Conservation (phyloP, 768 basidiomycete genomes). For the Lentinula sp. region DNA sequence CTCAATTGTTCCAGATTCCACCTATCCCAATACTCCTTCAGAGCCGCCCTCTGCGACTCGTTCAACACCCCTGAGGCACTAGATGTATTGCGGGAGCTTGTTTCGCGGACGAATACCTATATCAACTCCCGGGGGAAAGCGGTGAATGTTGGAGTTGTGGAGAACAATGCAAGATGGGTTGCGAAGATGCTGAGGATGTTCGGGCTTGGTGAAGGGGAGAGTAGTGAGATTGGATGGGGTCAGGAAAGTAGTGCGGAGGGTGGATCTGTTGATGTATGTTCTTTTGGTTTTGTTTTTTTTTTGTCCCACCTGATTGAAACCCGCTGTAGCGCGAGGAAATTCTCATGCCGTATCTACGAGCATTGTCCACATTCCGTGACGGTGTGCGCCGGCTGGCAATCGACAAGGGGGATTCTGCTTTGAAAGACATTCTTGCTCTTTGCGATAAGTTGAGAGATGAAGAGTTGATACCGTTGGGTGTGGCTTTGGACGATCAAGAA, state of each 20-base stretch:
- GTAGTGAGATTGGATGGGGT: constrained; percentile 80
- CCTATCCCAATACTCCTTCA: constrained; percentile 71
- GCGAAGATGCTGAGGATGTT: constrained; percentile 74
- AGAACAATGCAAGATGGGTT: constrained; percentile 61
- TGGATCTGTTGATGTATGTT: constrained; percentile 44
- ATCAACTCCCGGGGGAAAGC: constrained; percentile 59
- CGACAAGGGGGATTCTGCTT: constrained; percentile 52
- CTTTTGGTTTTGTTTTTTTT: background rate
- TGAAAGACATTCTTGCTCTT: constrained; percentile 78
- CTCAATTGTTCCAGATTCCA: constrained; percentile 39
- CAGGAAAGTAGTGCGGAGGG: constrained; percentile 43
- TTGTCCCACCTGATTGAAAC: background rate
- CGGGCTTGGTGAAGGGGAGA: constrained; percentile 69
- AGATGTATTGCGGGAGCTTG: constrained; percentile 68
- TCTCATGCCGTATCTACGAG: constrained; percentile 83
- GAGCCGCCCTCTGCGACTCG: constrained; percentile 87
- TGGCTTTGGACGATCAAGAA: constrained; percentile 95
- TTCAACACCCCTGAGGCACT: constrained; percentile 92
- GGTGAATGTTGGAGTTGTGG: constrained; percentile 58
- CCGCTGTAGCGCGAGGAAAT: constrained; percentile 66
- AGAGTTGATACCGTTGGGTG: constrained; percentile 89
- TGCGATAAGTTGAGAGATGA: constrained; percentile 88
- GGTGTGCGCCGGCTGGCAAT: constrained; percentile 81
- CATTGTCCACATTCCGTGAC: constrained; percentile 88
- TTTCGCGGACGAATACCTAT: constrained; percentile 85